Evolutionary conservation across 495 filamentous ascomycete genomes (phyloP).

Genomic region (Penicillium atrosanguineum): DNA sequence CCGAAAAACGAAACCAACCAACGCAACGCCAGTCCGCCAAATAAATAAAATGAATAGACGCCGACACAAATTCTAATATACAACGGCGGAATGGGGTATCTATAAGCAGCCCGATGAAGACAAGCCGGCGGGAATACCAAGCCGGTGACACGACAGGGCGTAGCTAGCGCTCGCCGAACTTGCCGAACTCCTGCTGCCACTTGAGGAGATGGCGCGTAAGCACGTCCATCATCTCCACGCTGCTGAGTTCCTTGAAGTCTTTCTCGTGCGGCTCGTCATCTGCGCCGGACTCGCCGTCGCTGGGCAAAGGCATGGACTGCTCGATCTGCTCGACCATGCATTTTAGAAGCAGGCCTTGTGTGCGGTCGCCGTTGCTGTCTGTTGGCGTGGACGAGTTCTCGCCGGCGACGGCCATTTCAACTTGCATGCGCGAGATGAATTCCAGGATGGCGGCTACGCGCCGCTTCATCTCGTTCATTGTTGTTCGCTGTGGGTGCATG

Average conservation of each 20-base stretch:
- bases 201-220: constrained; percentile 72
- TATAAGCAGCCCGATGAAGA: constrained; percentile 1
- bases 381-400: constrained; percentile 41
- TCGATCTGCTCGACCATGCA: constrained; percentile 39
- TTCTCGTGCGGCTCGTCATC: constrained; percentile 36
- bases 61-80: constrained; percentile 23
- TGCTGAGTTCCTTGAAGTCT: constrained; percentile 66
- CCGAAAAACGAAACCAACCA: neutral
- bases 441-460: constrained; percentile 80
- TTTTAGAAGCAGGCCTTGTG: constrained; percentile 36
- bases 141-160: constrained; percentile 8
- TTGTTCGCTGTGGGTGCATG: constrained; percentile 59
- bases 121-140: neutral
- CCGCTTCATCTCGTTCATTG: constrained; percentile 88
- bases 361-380: constrained; percentile 29
- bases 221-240: constrained; percentile 80
- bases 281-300: constrained; percentile 27
- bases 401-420: constrained; percentile 70
- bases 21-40: neutral
- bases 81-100: constrained; percentile 28
- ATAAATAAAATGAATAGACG: constrained; percentile 8
- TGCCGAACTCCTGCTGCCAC: constrained; percentile 68
- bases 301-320: constrained; percentile 22
- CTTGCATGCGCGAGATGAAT: constrained; percentile 85
- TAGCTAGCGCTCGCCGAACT: constrained; percentile 49